Conservation (phyloP, 2,329 filamentous ascomycete genomes). For the Tolypocladium tundrense region DNA sequence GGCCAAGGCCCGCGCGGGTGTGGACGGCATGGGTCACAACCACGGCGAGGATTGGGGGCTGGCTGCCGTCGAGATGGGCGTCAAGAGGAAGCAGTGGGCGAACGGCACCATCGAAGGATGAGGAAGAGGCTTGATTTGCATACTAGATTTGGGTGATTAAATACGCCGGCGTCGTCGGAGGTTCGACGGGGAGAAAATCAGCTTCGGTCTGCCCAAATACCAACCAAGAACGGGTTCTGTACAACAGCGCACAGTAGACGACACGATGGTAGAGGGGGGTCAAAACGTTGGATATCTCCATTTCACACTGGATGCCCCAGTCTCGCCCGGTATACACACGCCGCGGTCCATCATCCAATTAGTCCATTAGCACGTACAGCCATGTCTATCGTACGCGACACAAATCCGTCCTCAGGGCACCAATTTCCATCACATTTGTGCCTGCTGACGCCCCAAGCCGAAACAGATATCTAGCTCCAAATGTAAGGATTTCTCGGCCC, state of each 20-base stretch:
- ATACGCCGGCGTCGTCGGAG: neutral
- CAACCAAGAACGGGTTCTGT: neutral
- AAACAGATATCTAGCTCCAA: slow-evolving; percentile 3
- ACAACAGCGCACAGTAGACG: neutral
- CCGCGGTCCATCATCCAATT: slow-evolving; percentile 6
- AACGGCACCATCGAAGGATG: slow-evolving; percentile 50
- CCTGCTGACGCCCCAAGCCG: slow-evolving; percentile 8
- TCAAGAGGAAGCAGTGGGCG: slow-evolving; percentile 77
- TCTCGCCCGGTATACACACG: neutral
- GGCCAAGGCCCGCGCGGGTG: slow-evolving; percentile 71
- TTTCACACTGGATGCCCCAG: neutral
- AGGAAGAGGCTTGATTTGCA: neutral
- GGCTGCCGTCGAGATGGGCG: slow-evolving; percentile 87
- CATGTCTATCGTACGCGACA: slow-evolving; percentile 11
- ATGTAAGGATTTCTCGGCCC: neutral
- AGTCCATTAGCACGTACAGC: slow-evolving; percentile 12
- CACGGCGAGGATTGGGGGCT: slow-evolving; percentile 95
- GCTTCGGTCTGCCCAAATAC: neutral
- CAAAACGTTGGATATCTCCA: neutral
- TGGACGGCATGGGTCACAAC: slow-evolving; percentile 63
- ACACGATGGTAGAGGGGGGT: neutral
- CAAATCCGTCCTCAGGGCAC: slow-evolving; percentile 4
- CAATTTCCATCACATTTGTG: slow-evolving; percentile 6
- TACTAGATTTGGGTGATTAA: neutral
- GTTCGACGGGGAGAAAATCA: neutral